phyloP scores from a whole-genome alignment of 1,284 basidiomycete species.

The Marasmius oreades region DNA sequence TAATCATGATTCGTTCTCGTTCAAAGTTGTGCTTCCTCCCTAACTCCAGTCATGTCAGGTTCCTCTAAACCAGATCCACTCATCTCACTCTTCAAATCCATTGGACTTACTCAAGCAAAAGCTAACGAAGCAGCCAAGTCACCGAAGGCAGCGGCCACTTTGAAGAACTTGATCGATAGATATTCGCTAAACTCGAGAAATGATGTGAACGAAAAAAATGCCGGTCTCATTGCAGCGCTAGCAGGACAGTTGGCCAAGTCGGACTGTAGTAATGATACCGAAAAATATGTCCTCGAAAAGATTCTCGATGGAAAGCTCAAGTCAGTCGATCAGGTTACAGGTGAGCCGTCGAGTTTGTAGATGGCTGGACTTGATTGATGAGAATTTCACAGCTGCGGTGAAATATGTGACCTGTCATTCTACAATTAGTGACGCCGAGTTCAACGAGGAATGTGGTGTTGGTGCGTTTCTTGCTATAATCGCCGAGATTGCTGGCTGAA shows the following conservation, averaged over 20 bases:
- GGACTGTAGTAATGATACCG: slow-evolving; percentile 45
- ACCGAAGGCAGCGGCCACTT: slow-evolving; percentile 67
- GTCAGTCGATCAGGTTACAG: slow-evolving; percentile 84
- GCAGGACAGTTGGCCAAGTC: slow-evolving; percentile 64
- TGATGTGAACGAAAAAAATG: slow-evolving; percentile 76
- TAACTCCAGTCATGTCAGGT: slow-evolving; percentile 6
- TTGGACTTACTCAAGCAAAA: slow-evolving; percentile 77
- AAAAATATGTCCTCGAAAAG: slow-evolving; percentile 64
- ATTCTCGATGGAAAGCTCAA: slow-evolving; percentile 76
- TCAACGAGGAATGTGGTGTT: slow-evolving; percentile 84
- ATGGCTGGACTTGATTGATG: neutral
- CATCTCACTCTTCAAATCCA: slow-evolving; percentile 71
- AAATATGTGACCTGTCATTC: slow-evolving; percentile 72
- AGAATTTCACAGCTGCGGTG: slow-evolving; percentile 58
- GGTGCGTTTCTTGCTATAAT: slow-evolving; percentile 51
- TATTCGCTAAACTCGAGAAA: slow-evolving; percentile 45
- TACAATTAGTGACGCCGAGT: slow-evolving; percentile 64
- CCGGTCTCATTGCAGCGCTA: slow-evolving; percentile 68
- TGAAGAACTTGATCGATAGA: slow-evolving; percentile 70
- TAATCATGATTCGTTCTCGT: neutral
- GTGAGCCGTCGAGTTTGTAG: slow-evolving; percentile 34
- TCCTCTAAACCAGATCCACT: slow-evolving; percentile 30
- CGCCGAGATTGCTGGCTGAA: slow-evolving; percentile 5
- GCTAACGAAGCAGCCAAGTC: slow-evolving; percentile 83
- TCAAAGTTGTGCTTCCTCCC: neutral